Conservation (phyloP, 768 basidiomycete species). For the Nevesoporus exiguus region DNA sequence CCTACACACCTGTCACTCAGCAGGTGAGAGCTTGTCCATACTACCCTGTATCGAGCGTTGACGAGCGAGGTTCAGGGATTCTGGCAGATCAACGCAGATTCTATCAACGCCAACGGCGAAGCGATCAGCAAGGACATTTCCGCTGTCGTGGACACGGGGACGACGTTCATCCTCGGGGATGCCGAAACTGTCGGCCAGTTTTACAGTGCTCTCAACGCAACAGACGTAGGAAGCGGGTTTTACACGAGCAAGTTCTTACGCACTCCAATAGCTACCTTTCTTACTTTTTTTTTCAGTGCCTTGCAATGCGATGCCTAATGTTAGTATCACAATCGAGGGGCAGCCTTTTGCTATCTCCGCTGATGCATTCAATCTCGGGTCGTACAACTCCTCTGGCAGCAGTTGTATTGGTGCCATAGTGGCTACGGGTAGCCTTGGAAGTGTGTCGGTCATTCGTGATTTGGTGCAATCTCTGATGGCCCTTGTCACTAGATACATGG, state of each 20-base stretch:
- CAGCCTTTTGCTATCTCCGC: slow-evolving; percentile 30
- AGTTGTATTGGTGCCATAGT: slow-evolving; percentile 21
- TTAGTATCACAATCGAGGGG: slow-evolving; percentile 35
- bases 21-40: slow-evolving; percentile 20
- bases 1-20: slow-evolving; percentile 33
- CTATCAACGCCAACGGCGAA: slow-evolving; percentile 23
- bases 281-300: slow-evolving; percentile 17
- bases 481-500: slow-evolving; percentile 25
- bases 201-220: slow-evolving; percentile 31
- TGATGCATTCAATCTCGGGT: slow-evolving; percentile 38
- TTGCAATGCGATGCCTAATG: slow-evolving; percentile 23
- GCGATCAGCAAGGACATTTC: slow-evolving; percentile 2
- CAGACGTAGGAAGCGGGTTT: slow-evolving; percentile 29
- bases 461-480: neutral
- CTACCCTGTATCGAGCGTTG: neutral
- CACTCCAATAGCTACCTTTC: neutral
- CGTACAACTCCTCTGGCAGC: neutral
- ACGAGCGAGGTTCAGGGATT: slow-evolving; percentile 15
- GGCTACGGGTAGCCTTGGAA: slow-evolving; percentile 13
- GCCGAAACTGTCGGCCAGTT: slow-evolving; percentile 31
- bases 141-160: slow-evolving; percentile 50
- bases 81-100: slow-evolving; percentile 21
- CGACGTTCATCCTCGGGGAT: slow-evolving; percentile 42
- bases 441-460: slow-evolving; percentile 8
- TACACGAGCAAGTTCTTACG: slow-evolving; percentile 31